Conservation (phyloP, 2,329 filamentous ascomycete genomes). For the Cordyceps cateniannulata region DNA sequence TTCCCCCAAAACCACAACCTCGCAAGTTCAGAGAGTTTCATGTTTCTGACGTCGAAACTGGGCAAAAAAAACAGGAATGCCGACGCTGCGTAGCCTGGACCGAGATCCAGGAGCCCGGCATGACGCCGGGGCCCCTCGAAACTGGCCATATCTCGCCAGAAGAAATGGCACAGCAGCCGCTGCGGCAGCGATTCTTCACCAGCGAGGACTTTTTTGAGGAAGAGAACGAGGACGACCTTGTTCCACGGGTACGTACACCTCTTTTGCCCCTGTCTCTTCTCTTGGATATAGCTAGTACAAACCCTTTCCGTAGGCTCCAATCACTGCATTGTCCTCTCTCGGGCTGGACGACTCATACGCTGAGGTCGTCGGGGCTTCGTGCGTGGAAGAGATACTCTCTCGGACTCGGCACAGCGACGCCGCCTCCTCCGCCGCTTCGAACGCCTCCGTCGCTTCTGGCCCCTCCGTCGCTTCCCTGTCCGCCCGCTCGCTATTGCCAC, state of each 20-base stretch:
- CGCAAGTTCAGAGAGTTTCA: too few species aligned
- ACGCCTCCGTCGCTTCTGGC: too few species aligned
- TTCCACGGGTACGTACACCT: neutral
- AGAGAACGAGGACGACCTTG: neutral
- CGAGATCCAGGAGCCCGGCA: slow-evolving; percentile 28
- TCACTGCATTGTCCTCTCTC: slow-evolving; percentile 19
- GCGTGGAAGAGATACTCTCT: neutral
- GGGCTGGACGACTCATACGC: slow-evolving; percentile 16
- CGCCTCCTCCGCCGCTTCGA: neutral
- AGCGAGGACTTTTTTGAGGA: neutral
- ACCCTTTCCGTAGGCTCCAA: slow-evolving; percentile 20
- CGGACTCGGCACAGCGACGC: neutral
- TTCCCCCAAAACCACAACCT: neutral
- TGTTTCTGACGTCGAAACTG: slow-evolving; percentile 14
- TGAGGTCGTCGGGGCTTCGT: neutral
- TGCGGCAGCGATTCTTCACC: neutral
- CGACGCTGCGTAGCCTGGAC: slow-evolving; percentile 29
- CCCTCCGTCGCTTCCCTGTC: neutral
- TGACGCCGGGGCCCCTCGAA: slow-evolving; percentile 23
- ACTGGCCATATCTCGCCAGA: slow-evolving; percentile 29
- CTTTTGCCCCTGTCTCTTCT: neutral
- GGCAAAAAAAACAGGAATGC: too few species aligned
- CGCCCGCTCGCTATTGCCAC: neutral
- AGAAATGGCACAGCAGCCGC: slow-evolving; percentile 17
- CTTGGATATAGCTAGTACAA: neutral